Evolutionary conservation across 371 early-diverging fungal genomes (phyloP).

Genomic region (Mucor sp.): DNA sequence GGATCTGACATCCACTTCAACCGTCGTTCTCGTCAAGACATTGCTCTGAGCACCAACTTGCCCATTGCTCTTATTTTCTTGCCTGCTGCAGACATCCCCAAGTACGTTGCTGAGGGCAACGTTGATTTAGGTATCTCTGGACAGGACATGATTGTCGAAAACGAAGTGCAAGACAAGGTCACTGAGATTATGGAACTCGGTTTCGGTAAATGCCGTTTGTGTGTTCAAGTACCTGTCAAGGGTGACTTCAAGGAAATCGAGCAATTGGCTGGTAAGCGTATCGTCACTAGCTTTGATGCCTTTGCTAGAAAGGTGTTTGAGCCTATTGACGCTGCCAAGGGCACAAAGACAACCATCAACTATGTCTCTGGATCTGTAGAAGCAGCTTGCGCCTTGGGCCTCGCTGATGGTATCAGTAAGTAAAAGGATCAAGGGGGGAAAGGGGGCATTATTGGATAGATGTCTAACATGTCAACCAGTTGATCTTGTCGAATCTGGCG

Average conservation of each 20-base stretch:
- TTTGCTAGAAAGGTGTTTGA: constrained; percentile 73
- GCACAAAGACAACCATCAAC: constrained; percentile 68
- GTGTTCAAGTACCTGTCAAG: constrained; percentile 80
- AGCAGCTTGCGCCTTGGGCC: constrained; percentile 94
- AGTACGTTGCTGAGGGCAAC: constrained; percentile 93
- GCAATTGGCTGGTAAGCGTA: constrained; percentile 88
- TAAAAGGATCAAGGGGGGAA: not conserved
- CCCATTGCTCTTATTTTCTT: constrained; percentile 94
- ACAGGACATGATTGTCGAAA: constrained; percentile 90
- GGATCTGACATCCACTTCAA: constrained; percentile 96
- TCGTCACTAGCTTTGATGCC: constrained; percentile 91
- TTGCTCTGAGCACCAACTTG: constrained; percentile 90
- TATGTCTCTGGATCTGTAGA: constrained; percentile 96
- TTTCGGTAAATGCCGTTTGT: constrained; percentile 92
- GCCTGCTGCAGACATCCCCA: constrained; percentile 95
- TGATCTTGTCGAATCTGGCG: constrained; percentile 83
- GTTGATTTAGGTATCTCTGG: constrained; percentile 97
- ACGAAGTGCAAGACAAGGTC: constrained; percentile 70
- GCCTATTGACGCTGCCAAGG: constrained; percentile 62
- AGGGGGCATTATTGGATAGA: not conserved
- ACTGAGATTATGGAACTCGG: constrained; percentile 80
- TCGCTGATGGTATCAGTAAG: constrained; percentile 96
- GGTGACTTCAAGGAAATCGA: constrained; percentile 50
- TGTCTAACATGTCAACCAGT: constrained; percentile 10
- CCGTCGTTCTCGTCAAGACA: constrained; percentile 94